Evolutionary conservation across 1,139 yeast species (phyloP), one percentile per base, ranked within the genome.

Genomic region (Petasospora fabianii): DNA sequence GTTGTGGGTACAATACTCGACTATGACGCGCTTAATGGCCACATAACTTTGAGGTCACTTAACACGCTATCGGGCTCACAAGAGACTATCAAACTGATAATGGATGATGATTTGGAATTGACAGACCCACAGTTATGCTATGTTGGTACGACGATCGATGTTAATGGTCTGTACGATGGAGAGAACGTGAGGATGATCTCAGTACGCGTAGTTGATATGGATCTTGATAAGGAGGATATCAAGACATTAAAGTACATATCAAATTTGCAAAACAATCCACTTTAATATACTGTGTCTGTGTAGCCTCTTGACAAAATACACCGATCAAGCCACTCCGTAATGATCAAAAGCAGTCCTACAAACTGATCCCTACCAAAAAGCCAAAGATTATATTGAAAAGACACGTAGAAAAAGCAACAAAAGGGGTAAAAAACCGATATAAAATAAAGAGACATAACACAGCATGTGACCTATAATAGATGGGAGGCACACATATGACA

Each of bases 1-100:
- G 38, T 64, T 3, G 38, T 63, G 12, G 64, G 58, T 0, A 50
- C 54, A 20, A 53, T 63, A 1, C 34, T 51, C 4, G 46, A 50
- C 2, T 63, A 54, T 39, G 49, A 58, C 35, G 38, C 46, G 3
- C 24, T 38, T 13, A 34, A 44, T 2, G 56, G 55, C 9, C 16
- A 33, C 26, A 45, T 53, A 22, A 17, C 30, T 2, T 27, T 50
- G 10, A 36, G 41, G 19, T 45, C 54, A 2, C 34, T 43, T 6
- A 36, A 41, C 34, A 21, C 45, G 10, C 26, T 49, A 5, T 26
- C 53, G 4, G 17, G 16, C n/a, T 36, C 34, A 3, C 15, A 6
- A 13, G 30, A 34, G 3, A 32, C 45, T 0, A 26, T 48, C 5
- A 36, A 39, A n/a, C 35, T 50, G 14, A 29, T 28, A 1, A 35